These are phyloP conservation scores for Diutina scorzettiae DNA, from an alignment of 1,139 yeast species.

Conservation along the genomic window DNA sequence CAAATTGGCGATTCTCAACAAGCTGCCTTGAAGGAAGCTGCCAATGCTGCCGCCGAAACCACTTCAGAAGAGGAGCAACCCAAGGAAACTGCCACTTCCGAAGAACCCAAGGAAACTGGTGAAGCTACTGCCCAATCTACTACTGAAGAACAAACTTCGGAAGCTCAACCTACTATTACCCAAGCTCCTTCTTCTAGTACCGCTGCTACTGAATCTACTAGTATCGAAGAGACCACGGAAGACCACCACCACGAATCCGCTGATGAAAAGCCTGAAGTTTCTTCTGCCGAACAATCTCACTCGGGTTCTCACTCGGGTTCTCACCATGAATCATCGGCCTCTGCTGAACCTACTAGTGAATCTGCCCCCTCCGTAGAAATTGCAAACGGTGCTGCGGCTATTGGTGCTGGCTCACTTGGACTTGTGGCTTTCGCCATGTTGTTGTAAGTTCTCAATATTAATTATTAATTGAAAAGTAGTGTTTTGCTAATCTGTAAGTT, in stretches of 20 bases:
- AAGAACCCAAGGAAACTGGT: background rate
- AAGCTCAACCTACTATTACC: background rate
- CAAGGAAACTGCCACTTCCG: background rate
- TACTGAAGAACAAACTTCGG: background rate
- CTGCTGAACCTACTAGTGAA: background rate
- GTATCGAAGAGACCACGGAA: too few relatives aligned
- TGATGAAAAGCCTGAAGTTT: background rate
- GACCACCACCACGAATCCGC: too few relatives aligned
- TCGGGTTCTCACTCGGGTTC: background rate
- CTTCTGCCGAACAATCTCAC: background rate
- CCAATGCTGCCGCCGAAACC: background rate
- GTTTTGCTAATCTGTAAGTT: too few relatives aligned
- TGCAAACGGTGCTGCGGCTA: constrained; percentile 1
- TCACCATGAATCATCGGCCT: background rate
- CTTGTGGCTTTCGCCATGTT: constrained; percentile 1
- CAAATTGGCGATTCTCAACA: background rate
- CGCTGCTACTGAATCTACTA: background rate
- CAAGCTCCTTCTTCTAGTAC: background rate
- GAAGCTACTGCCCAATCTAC: background rate
- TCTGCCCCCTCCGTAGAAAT: background rate
- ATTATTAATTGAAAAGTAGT: background rate
- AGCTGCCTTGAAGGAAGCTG: background rate
- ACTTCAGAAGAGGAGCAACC: background rate
- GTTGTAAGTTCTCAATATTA: background rate
- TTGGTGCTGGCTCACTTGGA: constrained; percentile 6